These are phyloP conservation scores for Hymenoscyphus fraxineus DNA, from an alignment of 2,329 filamentous ascomycete genomes.

Conservation along the genomic window DNA sequence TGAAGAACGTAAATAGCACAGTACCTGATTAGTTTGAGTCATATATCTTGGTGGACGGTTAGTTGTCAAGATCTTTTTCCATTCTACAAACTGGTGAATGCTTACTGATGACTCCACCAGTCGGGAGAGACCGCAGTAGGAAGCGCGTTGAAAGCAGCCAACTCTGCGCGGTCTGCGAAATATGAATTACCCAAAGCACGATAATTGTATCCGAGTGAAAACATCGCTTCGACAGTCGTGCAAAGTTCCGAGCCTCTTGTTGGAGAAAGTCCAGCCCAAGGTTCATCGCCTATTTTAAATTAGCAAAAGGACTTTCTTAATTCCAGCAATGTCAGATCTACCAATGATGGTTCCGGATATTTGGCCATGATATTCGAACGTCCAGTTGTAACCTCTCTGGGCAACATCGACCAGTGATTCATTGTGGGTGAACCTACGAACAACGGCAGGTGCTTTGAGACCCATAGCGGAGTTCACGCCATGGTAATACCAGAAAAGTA, in stretches of 20 bases:
- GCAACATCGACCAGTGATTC: conserved; percentile 37
- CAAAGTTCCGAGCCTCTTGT: conserved; percentile 34
- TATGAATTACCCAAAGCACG: conserved; percentile 33
- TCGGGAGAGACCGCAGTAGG: conserved; percentile 48
- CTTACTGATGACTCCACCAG: conserved; percentile 55
- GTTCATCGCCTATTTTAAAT: conserved; percentile 32
- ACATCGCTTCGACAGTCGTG: conserved; percentile 36
- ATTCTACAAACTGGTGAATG: conserved; percentile 49
- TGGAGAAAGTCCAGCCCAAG: conserved; percentile 35
- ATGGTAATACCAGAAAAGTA: conserved; percentile 28
- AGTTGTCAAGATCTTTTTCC: conserved; percentile 32
- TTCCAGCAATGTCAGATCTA: conserved; percentile 32
- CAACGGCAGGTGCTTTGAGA: conserved; percentile 39
- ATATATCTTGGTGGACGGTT: neutral
- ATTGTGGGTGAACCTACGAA: conserved; percentile 41
- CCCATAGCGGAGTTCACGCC: conserved; percentile 40
- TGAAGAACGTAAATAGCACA: neutral
- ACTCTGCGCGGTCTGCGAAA: conserved; percentile 50
- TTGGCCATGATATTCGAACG: conserved; percentile 40
- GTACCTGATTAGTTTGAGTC: neutral
- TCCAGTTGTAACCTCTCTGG: conserved; percentile 38
- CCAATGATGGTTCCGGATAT: conserved; percentile 41
- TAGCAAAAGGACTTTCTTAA: too few relatives aligned
- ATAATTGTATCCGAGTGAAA: conserved; percentile 36
- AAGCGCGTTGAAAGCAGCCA: conserved; percentile 52